These are phyloP conservation scores for Dioscorea dumetorum DNA, from an alignment of 106 monocot genomes.

Conservation along the genomic window DNA sequence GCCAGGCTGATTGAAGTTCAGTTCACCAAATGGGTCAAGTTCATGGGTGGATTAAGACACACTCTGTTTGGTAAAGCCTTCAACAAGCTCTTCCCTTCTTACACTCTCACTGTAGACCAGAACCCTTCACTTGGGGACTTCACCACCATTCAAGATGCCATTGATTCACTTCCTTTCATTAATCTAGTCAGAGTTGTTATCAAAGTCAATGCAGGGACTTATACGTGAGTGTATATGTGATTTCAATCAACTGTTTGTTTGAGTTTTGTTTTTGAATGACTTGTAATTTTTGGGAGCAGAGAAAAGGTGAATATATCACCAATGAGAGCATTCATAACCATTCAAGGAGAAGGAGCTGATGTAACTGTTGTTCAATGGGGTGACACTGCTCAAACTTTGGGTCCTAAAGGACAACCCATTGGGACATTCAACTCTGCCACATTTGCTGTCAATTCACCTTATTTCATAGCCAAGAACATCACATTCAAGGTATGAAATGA, in stretches of 20 bases:
- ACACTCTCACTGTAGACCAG: constrained; percentile 65
- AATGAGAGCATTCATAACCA: constrained; percentile 59
- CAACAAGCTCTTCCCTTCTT: constrained; percentile 67
- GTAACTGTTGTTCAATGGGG: constrained; percentile 84
- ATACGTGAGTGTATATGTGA: constrained; percentile 40
- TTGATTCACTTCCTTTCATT: constrained; percentile 69
- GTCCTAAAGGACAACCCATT: constrained; percentile 41
- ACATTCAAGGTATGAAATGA: constrained; percentile 63
- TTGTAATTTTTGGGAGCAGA: constrained; percentile 17
- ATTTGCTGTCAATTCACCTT: constrained; percentile 75
- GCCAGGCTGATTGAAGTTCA: constrained; percentile 50
- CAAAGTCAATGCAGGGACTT: constrained; percentile 74
- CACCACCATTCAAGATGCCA: constrained; percentile 70
- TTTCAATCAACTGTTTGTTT: no score
- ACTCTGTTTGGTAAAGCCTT: constrained; percentile 35
- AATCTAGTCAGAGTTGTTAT: constrained; percentile 76
- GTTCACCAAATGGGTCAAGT: constrained; percentile 78
- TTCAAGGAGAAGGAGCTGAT: constrained; percentile 83
- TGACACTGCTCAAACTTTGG: constrained; percentile 63
- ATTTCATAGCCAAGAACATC: constrained; percentile 84
- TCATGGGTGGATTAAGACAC: constrained; percentile 66
- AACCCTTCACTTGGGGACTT: constrained; percentile 75
- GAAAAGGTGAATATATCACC: constrained; percentile 85
- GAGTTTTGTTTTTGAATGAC: no score
- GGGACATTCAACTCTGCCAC: constrained; percentile 82